Evolutionary conservation across 192 early-diverging fungal species (phyloP).

Genomic region (Backusella parvicylindrica): DNA sequence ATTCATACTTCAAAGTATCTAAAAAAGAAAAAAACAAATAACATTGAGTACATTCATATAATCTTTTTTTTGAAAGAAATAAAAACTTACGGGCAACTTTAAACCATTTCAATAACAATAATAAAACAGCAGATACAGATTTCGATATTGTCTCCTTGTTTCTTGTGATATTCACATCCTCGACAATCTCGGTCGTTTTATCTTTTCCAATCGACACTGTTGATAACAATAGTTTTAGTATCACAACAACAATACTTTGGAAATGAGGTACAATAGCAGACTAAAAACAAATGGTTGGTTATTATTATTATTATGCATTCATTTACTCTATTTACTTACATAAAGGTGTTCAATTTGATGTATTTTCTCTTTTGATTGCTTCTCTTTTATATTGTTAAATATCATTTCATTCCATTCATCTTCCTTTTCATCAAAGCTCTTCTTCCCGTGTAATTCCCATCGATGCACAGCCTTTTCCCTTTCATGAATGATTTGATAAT

Average conservation of each 20-base stretch:
- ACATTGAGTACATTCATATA: not conserved
- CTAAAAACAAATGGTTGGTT: not conserved
- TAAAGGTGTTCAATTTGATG: slow-evolving; percentile 5
- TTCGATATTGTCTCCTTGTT: slow-evolving; percentile 76
- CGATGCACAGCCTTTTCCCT: slow-evolving; percentile 28
- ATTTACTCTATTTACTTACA: too few relatives aligned
- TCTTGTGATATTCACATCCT: slow-evolving; percentile 53
- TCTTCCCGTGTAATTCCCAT: not conserved
- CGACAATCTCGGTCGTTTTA: slow-evolving; percentile 9
- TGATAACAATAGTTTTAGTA: slow-evolving; percentile 50
- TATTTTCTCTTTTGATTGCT: not conserved
- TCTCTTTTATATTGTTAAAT: not conserved
- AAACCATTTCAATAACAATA: slow-evolving; percentile 61
- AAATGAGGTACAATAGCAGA: slow-evolving; percentile 49
- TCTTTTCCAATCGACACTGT: slow-evolving; percentile 24
- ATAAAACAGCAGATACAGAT: slow-evolving; percentile 64
- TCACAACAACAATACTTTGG: slow-evolving; percentile 50
- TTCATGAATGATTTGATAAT: slow-evolving; percentile 45
- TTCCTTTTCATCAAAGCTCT: not conserved
- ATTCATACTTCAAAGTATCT: slow-evolving; percentile 76
- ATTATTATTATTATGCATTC: too few relatives aligned
- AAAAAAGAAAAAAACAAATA: not conserved
- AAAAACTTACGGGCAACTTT: slow-evolving; percentile 57
- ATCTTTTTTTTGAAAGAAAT: not conserved
- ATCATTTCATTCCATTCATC: not conserved